Evolutionary conservation across 306 rosid genomes (phyloP).

Genomic region (Pachyrhizus erosus): DNA sequence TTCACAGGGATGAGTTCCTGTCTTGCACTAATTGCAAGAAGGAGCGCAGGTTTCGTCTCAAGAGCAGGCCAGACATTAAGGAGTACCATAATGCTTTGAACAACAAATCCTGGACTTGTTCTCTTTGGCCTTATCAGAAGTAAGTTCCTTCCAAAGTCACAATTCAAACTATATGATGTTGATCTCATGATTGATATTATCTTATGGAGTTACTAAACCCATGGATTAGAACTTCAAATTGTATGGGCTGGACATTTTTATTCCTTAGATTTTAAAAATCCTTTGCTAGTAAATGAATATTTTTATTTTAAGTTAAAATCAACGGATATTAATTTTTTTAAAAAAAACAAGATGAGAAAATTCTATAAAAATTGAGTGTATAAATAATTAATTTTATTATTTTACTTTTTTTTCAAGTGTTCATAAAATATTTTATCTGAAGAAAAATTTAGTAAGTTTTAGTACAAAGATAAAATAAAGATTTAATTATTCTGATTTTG

Average conservation of each 20-base stretch:
- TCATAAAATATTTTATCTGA: no score
- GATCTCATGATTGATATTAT: background rate
- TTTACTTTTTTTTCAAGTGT: no score
- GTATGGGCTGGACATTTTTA: background rate
- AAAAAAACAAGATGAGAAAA: no score
- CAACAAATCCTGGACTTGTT: conserved; percentile 49
- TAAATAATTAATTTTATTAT: no score
- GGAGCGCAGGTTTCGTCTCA: conserved; percentile 53
- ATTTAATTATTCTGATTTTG: no score
- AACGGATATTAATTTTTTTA: background rate
- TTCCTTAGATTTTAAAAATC: background rate
- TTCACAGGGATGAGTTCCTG: conserved; percentile 58
- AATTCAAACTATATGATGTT: background rate
- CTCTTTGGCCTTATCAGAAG: conserved; percentile 44
- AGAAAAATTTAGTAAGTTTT: no score
- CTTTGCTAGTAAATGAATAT: background rate
- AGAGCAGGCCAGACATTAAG: background rate
- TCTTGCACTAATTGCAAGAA: conserved; percentile 46
- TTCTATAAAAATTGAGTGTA: no score
- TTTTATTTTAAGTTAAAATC: no score
- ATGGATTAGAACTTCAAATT: background rate
- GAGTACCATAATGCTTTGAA: conserved; percentile 46
- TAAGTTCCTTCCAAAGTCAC: background rate
- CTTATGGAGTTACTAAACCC: background rate
- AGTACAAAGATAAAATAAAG: no score